Evolutionary conservation across 371 early-diverging fungal species (phyloP), one percentile per base, ranked within the genome.

Genomic region (Syncephalastrum sp.): DNA sequence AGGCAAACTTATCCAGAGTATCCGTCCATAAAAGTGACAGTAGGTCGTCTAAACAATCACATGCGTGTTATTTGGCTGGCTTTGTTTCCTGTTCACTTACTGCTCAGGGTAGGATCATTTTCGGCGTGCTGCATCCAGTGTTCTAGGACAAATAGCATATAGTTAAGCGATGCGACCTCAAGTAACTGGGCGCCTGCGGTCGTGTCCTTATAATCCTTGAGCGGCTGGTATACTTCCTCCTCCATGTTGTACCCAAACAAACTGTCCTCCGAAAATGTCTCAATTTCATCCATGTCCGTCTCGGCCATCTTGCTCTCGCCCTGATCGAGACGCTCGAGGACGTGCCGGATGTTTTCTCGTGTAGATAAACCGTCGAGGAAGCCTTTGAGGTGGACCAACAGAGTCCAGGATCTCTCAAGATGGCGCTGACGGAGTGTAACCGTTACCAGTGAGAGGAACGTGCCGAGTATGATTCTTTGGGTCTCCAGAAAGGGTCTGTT

Each of bases 391-490:
- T 79, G 72, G 43, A 55, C 75, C 1, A 84, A 50, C 47, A 82
- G 61, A 0, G 68, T 64, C 68, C 82, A 72, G 0, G 71, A 54
- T 13, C 72, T 70, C 42, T 79, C 81, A 50, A 73, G 81, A 24
- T 82, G 73, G 6, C 81, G 67, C 38, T 80, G 78, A 47, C 73
- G 74, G 44, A 81, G 41, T 2, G 81, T 75, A 49, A 78, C 70
- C 21, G 80, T 53, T 4, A 81, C 68, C 23, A 74, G 55, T 44
- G 79, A 70, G 12, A 82, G 67, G 42, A 78, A 81, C 4, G 79
- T 78, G 14, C 78, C 74, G 17, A 84, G 53, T 2, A 73, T 73
- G 56, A 80, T 75, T 27, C 78, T 74, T 49, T 68, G 70, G 42
- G 73, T 63, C 17, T 65, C 64, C 3, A 42, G 13, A 48, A 43